Conservation (phyloP, 2,329 filamentous ascomycete species). For the Nemania sp. region DNA sequence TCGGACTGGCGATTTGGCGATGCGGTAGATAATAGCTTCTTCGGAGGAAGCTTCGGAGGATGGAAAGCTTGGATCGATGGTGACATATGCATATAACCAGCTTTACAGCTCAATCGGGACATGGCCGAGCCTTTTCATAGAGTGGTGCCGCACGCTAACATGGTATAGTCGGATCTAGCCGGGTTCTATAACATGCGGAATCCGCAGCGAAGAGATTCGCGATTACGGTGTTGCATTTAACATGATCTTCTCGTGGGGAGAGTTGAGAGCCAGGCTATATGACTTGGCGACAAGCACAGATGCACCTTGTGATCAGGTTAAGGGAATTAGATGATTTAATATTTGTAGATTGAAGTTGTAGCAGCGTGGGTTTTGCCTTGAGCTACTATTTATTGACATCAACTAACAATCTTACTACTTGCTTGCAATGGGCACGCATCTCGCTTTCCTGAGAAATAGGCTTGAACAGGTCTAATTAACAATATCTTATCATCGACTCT, state of each 20-base stretch:
- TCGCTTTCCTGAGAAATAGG: not conserved
- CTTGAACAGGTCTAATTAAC: not conserved
- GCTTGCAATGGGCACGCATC: not conserved
- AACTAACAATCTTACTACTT: not conserved
- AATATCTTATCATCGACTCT: not conserved
- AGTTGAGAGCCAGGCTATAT: too few species aligned
- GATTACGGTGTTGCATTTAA: too few species aligned
- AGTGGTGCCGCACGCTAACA: too few species aligned
- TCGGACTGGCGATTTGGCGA: not conserved
- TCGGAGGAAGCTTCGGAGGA: not conserved
- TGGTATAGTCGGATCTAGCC: too few species aligned
- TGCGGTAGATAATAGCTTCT: not conserved
- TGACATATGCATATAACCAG: constrained; percentile 8
- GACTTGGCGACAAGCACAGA: not conserved
- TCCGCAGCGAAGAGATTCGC: too few species aligned
- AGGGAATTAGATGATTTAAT: not conserved
- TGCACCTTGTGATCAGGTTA: not conserved
- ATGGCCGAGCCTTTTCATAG: not conserved
- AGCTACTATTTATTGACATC: not conserved
- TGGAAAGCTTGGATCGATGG: not conserved
- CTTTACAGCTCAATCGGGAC: not conserved
- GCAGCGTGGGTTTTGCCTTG: not conserved
- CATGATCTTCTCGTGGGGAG: too few species aligned
- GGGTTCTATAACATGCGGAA: too few species aligned
- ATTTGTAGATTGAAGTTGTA: not conserved